phyloP scores from a whole-genome alignment of 1,284 basidiomycete genomes.

The Vanrija sp. region DNA sequence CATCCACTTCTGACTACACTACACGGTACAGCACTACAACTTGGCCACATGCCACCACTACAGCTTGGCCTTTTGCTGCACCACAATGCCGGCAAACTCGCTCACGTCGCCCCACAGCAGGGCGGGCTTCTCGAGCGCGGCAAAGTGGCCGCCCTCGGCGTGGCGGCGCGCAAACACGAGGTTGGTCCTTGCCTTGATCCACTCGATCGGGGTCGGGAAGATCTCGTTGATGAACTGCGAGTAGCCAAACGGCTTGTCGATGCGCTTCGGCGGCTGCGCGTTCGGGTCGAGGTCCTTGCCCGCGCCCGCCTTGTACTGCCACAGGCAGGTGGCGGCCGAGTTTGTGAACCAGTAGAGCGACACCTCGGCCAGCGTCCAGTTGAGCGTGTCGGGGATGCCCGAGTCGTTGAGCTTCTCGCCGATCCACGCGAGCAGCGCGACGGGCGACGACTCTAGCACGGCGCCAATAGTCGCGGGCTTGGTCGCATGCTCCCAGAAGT shows the following conservation, averaged over 20 bases:
- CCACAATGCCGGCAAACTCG: slow-evolving; percentile 14
- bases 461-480: slow-evolving; percentile 48
- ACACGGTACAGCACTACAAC: too few relatives aligned
- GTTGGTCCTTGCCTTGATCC: slow-evolving; percentile 43
- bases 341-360: slow-evolving; percentile 50
- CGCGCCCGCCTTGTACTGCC: slow-evolving; percentile 39
- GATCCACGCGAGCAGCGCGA: slow-evolving; percentile 50
- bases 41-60: too few relatives aligned
- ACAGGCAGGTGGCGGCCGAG: slow-evolving; percentile 48
- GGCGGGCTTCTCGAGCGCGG: slow-evolving; percentile 51
- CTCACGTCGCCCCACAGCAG: slow-evolving; percentile 40
- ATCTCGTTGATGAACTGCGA: slow-evolving; percentile 48
- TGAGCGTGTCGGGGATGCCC: slow-evolving; percentile 9
- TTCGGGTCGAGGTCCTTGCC: slow-evolving; percentile 15
- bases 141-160: slow-evolving; percentile 46
- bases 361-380: slow-evolving; percentile 41
- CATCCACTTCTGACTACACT: too few relatives aligned
- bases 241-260: slow-evolving; percentile 47
- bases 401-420: slow-evolving; percentile 46
- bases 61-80: too few relatives aligned
- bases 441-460: slow-evolving; percentile 42
- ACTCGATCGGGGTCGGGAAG: slow-evolving; percentile 40
- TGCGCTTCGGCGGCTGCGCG: slow-evolving; percentile 19
- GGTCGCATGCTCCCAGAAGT: slow-evolving; percentile 36
- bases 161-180: slow-evolving; percentile 43